Conservation (phyloP, 306 rosid genomes). For the Acacia confusa region DNA sequence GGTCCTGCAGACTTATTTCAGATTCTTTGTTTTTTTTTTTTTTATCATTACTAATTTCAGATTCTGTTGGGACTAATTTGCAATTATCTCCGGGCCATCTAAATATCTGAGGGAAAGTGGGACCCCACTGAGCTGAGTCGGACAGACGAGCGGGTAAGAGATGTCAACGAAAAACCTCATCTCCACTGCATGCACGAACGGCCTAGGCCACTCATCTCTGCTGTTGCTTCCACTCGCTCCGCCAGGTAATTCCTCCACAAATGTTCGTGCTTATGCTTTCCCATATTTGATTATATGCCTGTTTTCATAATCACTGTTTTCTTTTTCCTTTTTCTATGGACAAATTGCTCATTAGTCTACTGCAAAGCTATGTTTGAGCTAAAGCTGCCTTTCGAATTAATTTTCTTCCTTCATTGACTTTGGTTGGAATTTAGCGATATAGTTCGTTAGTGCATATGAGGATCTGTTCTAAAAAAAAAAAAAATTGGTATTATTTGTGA, state of each 20-base stretch:
- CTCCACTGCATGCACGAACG: constrained; percentile 17
- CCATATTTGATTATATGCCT: not conserved
- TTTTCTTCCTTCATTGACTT: not conserved
- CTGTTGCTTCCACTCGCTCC: not conserved
- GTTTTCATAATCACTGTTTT: not conserved
- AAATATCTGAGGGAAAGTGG: constrained; percentile 1
- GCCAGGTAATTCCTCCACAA: constrained; percentile 10
- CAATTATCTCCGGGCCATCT: too few species aligned
- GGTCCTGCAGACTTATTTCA: not conserved
- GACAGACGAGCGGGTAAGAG: not conserved
- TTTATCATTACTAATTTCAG: not conserved
- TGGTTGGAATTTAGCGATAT: not conserved
- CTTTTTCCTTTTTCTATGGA: not conserved
- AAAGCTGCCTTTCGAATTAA: not conserved
- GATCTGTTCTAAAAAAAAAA: not conserved
- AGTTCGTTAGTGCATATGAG: not conserved
- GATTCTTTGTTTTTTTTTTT: too few species aligned
- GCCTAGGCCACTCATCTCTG: constrained; percentile 19
- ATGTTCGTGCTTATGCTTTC: not conserved
- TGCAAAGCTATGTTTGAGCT: not conserved
- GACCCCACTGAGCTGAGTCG: not conserved
- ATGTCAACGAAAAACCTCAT: not conserved
- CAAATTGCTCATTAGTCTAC: not conserved
- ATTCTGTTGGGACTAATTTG: not conserved
- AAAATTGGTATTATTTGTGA: not conserved